phyloP scores from a whole-genome alignment of 2,329 filamentous ascomycete genomes.

The Arthrinium phaeospermum region DNA sequence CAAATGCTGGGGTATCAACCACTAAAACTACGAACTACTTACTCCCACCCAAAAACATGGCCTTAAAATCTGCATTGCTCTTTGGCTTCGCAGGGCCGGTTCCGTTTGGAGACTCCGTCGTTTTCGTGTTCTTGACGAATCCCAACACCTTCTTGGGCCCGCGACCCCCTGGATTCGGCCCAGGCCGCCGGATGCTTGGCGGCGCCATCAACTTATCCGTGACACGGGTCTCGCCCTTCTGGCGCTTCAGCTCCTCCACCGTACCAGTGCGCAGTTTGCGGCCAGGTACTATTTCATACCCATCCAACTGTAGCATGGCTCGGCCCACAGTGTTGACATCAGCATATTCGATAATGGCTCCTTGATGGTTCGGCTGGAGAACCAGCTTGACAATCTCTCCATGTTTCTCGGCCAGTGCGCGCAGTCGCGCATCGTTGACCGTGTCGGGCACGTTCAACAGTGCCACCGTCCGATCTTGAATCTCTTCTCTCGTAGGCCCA shows the following conservation, averaged over 20 bases:
- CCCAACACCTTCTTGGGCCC: slow-evolving; percentile 51
- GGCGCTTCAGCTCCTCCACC: slow-evolving; percentile 58
- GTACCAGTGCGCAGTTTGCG: slow-evolving; percentile 60
- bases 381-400: slow-evolving; percentile 77
- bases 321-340: slow-evolving; percentile 74
- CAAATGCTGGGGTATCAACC: slow-evolving; percentile 17
- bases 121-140: slow-evolving; percentile 41
- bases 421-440: slow-evolving; percentile 85
- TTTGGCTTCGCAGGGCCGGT: slow-evolving; percentile 42
- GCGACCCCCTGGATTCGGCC: slow-evolving; percentile 40
- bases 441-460: slow-evolving; percentile 90
- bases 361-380: slow-evolving; percentile 80
- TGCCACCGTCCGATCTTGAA: slow-evolving; percentile 74
- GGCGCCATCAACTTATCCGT: slow-evolving; percentile 47
- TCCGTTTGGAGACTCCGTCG: slow-evolving; percentile 26
- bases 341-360: slow-evolving; percentile 83
- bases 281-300: slow-evolving; percentile 57
- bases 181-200: slow-evolving; percentile 50
- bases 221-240: slow-evolving; percentile 50
- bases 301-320: slow-evolving; percentile 66
- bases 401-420: slow-evolving; percentile 71
- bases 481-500: slow-evolving; percentile 53
- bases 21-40: slow-evolving; percentile 5
- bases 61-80: slow-evolving; percentile 65
- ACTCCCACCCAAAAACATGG: slow-evolving; percentile 48